Evolutionary conservation across 75 land plant genomes (phyloP), one percentile per base, ranked within the genome.

Genomic region (Chamaecyparis obtusa): DNA sequence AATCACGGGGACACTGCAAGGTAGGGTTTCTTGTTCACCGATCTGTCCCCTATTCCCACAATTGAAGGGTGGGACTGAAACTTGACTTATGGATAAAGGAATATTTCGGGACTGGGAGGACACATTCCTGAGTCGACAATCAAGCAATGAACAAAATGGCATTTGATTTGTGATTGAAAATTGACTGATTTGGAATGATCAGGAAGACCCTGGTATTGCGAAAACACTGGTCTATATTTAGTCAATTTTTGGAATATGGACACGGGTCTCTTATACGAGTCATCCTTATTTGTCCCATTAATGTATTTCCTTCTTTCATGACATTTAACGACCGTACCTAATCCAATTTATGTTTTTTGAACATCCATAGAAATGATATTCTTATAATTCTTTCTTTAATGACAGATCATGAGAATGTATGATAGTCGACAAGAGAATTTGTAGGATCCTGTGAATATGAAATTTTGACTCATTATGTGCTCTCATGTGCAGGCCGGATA

Each of bases 401-500:
- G 13, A 76, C 17, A 19, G 13, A 36, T 14, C 17, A 76, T n/a
- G n/a, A 37, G 39, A 76, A 15, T 76, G 79, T 19, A 16, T 76
- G 79, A 76, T 76, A 15, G 39, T 37, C 14, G 43, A 37, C 17
- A 76, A 76, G 41, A 76, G 79, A 76, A 77, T 39, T 13, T 21
- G 19, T 77, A 37, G 43, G 80, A 21, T 1, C 21, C 33, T 30
- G 43, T 17, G 27, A 77, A 21, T 77, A 36, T 77, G 7, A 77
- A 37, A 19, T 77, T 77, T 77, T 77, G 21, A 35, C 72, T 14
- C 3, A 35, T 77, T 46, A 79, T 86, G 37, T 17, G 4, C 44
- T 11, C 9, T 69, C 51, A 35, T 17, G 19, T 72, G 55, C 91
- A 97, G 99, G 99, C 44, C 93, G 92, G 57, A 96, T 97, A 43